Evolutionary conservation across 176 grass and related monocot genomes (phyloP).

Genomic region (Thinopyrum elongatum): DNA sequence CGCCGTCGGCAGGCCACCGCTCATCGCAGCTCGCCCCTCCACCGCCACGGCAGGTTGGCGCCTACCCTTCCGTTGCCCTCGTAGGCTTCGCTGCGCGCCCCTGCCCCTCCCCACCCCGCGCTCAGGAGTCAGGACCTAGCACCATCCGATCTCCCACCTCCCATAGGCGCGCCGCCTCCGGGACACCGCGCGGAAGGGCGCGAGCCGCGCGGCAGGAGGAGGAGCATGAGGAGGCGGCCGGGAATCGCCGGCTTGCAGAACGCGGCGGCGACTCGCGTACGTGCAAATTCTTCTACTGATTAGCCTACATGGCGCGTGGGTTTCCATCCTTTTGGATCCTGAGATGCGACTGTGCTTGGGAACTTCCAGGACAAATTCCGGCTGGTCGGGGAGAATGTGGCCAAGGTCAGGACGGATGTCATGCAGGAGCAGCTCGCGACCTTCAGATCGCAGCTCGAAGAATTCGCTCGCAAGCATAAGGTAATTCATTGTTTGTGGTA

Average conservation of each 20-base stretch:
- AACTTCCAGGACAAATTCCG: conserved; percentile 78
- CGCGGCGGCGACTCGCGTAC: conserved; percentile 55
- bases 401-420: conserved; percentile 89
- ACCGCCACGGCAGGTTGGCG: background rate
- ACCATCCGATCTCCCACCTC: background rate
- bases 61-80: background rate
- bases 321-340: background rate
- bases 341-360: background rate
- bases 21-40: background rate
- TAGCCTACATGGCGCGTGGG: background rate
- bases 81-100: background rate
- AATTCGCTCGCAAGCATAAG: conserved; percentile 95
- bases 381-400: conserved; percentile 84
- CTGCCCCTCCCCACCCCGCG: background rate
- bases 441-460: conserved; percentile 81
- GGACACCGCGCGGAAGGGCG: background rate
- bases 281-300: background rate
- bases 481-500: conserved; percentile 25
- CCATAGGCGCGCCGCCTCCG: background rate
- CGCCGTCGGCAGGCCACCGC: background rate
- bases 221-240: conserved; percentile 40
- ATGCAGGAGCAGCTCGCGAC: conserved; percentile 93
- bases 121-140: background rate
- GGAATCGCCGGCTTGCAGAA: conserved; percentile 52
- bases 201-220: background rate